Conservation (phyloP, 305 asterid genomes). For the Vinca major region DNA sequence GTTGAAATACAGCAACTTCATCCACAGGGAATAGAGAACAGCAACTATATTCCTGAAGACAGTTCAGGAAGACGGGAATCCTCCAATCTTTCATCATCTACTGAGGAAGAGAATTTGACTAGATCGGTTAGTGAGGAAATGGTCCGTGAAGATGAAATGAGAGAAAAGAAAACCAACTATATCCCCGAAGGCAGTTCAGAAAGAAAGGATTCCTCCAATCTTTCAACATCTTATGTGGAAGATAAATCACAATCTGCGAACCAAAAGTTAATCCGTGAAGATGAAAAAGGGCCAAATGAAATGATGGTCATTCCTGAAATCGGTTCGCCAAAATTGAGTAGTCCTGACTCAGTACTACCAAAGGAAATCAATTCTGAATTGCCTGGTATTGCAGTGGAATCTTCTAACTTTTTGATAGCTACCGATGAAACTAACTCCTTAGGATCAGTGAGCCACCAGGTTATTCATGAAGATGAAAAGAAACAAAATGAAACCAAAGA, state of each 20-base stretch:
- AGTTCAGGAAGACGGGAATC: conserved; percentile 17
- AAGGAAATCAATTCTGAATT: too few species aligned
- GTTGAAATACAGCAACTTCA: conserved; percentile 17
- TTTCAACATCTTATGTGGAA: conserved; percentile 14
- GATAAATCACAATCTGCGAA: background rate
- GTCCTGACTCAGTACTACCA: too few species aligned
- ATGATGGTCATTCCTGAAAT: too few species aligned
- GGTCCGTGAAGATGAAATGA: conserved; percentile 15
- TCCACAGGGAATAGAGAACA: conserved; percentile 8
- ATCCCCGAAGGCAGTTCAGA: background rate
- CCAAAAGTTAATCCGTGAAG: too few species aligned
- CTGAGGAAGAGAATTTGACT: conserved; percentile 7
- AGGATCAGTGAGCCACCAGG: background rate
- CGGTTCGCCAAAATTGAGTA: background rate
- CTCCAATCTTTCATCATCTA: conserved; percentile 15
- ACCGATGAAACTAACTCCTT: too few species aligned
- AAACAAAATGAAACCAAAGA: conserved; percentile 7
- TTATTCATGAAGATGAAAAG: conserved; percentile 14
- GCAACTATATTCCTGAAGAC: conserved; percentile 1
- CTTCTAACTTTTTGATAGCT: too few species aligned
- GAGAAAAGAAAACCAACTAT: conserved; percentile 4
- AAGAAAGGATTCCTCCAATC: conserved; percentile 20
- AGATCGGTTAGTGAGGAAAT: conserved; percentile 3
- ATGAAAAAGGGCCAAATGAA: too few species aligned
- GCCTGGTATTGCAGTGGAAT: too few species aligned